Base-by-base conservation (phyloP, 495 filamentous ascomycete species). In the Xylaria flabelliformis region DNA sequence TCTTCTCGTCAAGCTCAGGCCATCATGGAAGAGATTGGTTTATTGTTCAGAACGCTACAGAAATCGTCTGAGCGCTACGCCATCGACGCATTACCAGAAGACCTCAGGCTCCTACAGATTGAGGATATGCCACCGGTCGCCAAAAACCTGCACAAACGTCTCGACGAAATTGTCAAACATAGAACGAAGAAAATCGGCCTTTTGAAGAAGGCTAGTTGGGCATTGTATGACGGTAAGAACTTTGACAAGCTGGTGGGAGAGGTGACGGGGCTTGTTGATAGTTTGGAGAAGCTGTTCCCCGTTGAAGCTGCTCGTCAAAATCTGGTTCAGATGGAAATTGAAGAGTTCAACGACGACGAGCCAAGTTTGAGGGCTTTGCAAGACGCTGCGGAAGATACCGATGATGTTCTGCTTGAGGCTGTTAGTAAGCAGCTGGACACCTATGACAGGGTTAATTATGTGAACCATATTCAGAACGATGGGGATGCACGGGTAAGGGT, bases 161-260 rank as follows among this genome's bases (percentile, higher is more conserved):
- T 58, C 10, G 5, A 13, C 10, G 62, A 34, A 6, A 55, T 80
- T n/a, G 75, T 73, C 46, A 56, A 64, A 10, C 59, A 74, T 55
- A 71, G 73, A 61, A 63, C 76, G 50, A 77, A 80, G 72, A 63
- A 58, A 48, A 66, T 65, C 8, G 29, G 64, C 55, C 32, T 80
- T 39, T 56, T 77, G 10, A 77, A 79, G 53, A 70, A 74, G 13
- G 55, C 77, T 3, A 62, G 66, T n/a, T 79, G 72, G 77, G 75
- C 77, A 65, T 74, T 80, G 59, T 80, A 80, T 61, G 67, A 77
- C 55, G 73, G 51, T 36, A 77, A 72, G 24, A 67, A 56, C 24
- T 65, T 78, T 12, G 73, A 78, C 42, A 72, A 72, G 39, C 70
- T 78, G 53, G 50, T 77, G 48, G 58, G 74, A 58, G 26, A 73